phyloP scores from a whole-genome alignment of 495 filamentous ascomycete species.

The Xylaria venustula region DNA sequence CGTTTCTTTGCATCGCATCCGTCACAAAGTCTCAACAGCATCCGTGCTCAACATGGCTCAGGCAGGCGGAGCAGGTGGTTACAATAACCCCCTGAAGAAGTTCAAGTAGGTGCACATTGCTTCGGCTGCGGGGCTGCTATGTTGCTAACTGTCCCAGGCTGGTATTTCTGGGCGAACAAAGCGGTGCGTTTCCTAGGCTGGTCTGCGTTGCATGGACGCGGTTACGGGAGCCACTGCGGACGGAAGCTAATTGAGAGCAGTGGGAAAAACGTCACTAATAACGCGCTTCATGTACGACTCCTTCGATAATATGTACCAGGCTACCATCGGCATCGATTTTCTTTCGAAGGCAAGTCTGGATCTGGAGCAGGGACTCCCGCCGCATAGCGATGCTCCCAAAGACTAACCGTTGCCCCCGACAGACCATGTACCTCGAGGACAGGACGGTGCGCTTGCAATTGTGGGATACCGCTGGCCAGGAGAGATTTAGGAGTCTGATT shows the following conservation, averaged over 20 bases:
- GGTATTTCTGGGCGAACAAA: conserved; percentile 96
- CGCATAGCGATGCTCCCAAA: no score
- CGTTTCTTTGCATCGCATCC: not conserved
- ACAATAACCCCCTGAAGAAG: conserved; percentile 99
- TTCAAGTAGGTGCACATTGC: conserved; percentile 73
- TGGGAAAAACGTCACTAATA: conserved; percentile 97
- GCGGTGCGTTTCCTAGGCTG: conserved; percentile 62
- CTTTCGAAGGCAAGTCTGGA: conserved; percentile 77
- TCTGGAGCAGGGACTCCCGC: no score
- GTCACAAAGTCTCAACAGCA: conserved; percentile 9
- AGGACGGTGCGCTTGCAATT: conserved; percentile 94
- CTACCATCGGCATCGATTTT: conserved; percentile 99
- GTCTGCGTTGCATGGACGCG: not conserved
- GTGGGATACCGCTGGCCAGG: conserved; percentile 98
- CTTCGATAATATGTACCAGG: conserved; percentile 99
- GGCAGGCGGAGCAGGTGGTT: conserved; percentile 64
- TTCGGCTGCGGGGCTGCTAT: not conserved
- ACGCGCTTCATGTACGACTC: conserved; percentile 99
- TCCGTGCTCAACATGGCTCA: conserved; percentile 42
- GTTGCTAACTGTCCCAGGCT: conserved; percentile 54
- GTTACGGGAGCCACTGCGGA: not conserved
- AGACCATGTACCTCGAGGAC: conserved; percentile 99
- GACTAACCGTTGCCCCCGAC: conserved; percentile 22
- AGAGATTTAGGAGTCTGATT: conserved; percentile 93
- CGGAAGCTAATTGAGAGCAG: conserved; percentile 43